Conservation (phyloP, 768 basidiomycete genomes). For the Suillus subalutaceus region DNA sequence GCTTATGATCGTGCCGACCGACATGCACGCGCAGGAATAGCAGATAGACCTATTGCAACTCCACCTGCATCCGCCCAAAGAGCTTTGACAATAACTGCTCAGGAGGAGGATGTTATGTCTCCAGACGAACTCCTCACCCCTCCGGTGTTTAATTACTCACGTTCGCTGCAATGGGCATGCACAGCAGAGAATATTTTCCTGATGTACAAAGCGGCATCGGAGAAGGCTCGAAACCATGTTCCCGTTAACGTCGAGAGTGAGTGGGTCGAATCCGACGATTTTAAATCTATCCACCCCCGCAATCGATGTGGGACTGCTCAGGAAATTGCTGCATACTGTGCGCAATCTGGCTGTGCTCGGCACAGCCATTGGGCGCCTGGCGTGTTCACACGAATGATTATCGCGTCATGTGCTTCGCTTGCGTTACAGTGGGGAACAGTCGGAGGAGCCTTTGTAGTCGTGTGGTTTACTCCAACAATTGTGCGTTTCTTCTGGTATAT, state of each 20-base stretch:
- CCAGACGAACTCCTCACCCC: conserved; percentile 8
- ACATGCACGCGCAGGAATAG: conserved; percentile 22
- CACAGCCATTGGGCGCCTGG: conserved; percentile 22
- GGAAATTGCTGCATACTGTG: conserved; percentile 19
- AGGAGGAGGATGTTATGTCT: conserved; percentile 3
- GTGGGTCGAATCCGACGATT: conserved; percentile 1
- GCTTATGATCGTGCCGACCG: conserved; percentile 32
- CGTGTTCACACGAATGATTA: conserved; percentile 18
- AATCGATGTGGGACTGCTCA: conserved; percentile 14
- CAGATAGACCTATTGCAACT: background rate
- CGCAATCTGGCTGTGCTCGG: background rate
- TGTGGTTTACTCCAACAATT: conserved; percentile 28
- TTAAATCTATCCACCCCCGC: conserved; percentile 4
- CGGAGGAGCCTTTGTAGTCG: conserved; percentile 25
- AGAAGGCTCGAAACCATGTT: background rate
- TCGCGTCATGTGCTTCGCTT: conserved; percentile 26
- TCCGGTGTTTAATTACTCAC: conserved; percentile 11
- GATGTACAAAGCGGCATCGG: background rate
- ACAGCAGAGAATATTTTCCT: background rate
- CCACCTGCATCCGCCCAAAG: background rate
- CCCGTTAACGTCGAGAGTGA: background rate
- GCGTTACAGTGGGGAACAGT: conserved; percentile 28
- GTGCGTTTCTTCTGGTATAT: background rate
- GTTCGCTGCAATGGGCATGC: conserved; percentile 5
- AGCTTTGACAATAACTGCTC: background rate